These are phyloP conservation scores for Myriosclerotinia curreyana DNA, from an alignment of 2,329 filamentous ascomycete genomes.

Conservation along the genomic window DNA sequence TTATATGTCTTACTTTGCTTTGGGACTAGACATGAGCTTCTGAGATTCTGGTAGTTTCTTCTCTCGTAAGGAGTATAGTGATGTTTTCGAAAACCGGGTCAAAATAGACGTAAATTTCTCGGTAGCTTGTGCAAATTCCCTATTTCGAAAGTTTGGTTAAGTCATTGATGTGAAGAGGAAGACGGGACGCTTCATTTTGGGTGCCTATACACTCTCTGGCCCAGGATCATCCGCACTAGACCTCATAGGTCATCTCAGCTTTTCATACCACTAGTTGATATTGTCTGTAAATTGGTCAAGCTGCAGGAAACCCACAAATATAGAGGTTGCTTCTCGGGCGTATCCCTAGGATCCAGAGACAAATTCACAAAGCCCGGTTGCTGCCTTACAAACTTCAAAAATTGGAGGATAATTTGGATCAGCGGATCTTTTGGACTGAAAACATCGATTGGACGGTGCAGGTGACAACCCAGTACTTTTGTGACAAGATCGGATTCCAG, in stretches of 20 bases:
- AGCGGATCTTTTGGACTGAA: neutral
- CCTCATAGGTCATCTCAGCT: neutral
- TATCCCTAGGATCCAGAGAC: neutral
- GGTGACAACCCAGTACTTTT: neutral
- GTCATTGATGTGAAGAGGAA: no score
- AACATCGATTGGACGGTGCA: neutral
- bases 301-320: neutral
- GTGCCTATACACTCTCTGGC: neutral
- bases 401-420: neutral
- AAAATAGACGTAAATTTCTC: neutral
- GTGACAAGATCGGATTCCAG: no score
- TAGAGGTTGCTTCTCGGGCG: neutral
- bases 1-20: neutral
- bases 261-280: neutral
- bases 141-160: neutral
- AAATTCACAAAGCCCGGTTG: neutral
- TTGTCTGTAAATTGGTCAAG: neutral
- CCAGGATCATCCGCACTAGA: no score
- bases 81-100: neutral
- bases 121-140: neutral
- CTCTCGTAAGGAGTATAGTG: neutral
- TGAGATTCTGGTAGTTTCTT: neutral
- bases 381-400: neutral
- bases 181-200: neutral
- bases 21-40: no score